Evolutionary conservation across 345 rosid species (phyloP).

Genomic region (Microthlaspi erraticum): DNA sequence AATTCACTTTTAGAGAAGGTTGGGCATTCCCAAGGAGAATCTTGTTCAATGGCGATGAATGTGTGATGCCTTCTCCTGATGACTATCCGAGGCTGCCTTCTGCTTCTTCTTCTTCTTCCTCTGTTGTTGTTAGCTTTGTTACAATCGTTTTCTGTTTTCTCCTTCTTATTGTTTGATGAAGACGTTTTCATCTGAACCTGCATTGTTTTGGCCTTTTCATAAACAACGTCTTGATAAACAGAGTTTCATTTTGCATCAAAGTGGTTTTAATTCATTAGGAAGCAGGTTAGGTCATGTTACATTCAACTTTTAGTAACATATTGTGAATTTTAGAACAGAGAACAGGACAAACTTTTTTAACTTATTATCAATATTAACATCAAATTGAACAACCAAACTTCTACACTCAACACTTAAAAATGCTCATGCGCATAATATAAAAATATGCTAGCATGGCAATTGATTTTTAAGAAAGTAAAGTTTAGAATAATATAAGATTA

Average conservation of each 20-base stretch:
- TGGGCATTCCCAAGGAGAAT: constrained; percentile 89
- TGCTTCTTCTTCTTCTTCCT: constrained; percentile 29
- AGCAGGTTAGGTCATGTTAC: background rate
- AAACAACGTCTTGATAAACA: constrained; percentile 16
- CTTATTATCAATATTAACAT: too few relatives aligned
- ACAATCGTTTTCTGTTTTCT: constrained; percentile 25
- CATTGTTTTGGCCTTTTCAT: background rate
- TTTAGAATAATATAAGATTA: background rate
- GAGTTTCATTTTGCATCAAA: background rate
- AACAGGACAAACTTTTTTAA: background rate
- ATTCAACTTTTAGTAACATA: background rate
- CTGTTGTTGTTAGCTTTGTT: constrained; percentile 14
- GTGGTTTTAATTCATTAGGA: background rate
- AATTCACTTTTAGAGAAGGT: constrained; percentile 70
- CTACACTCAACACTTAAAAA: too few relatives aligned
- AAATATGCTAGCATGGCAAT: too few relatives aligned
- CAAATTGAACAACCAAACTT: too few relatives aligned
- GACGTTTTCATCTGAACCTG: constrained; percentile 8
- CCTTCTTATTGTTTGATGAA: constrained; percentile 35
- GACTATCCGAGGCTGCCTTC: constrained; percentile 69
- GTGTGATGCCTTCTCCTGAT: constrained; percentile 89
- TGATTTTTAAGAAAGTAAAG: background rate
- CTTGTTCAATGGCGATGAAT: constrained; percentile 82
- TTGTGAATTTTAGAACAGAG: background rate
- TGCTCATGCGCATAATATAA: too few relatives aligned